phyloP scores from a whole-genome alignment of 176 grass and related monocot species.

The Microstegium vimineum region DNA sequence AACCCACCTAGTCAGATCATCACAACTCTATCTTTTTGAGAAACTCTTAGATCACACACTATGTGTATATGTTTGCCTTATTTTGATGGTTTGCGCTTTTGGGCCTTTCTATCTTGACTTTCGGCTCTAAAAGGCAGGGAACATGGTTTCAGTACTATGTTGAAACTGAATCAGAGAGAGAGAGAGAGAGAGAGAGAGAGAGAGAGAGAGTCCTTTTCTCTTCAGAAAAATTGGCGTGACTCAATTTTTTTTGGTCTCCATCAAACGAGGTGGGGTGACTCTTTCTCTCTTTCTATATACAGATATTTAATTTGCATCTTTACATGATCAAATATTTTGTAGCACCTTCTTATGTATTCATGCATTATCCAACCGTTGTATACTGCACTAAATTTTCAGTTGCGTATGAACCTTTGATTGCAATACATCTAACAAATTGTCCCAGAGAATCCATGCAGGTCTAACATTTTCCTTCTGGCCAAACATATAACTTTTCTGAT shows the following conservation, averaged over 20 bases:
- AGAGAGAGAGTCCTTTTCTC: neutral
- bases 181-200: neutral
- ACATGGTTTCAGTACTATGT: neutral
- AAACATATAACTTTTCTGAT: neutral
- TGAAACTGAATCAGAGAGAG: neutral
- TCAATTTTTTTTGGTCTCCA: neutral
- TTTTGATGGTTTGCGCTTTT: neutral
- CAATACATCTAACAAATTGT: too few relatives aligned
- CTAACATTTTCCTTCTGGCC: neutral
- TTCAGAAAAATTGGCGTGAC: neutral
- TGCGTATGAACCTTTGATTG: neutral
- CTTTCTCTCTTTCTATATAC: neutral
- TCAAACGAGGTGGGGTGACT: neutral
- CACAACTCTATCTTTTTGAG: neutral
- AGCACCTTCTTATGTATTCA: too few relatives aligned
- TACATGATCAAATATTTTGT: neutral
- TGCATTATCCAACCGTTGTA: too few relatives aligned
- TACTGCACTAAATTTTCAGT: neutral
- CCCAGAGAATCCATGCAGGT: neutral
- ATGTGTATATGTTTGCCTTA: neutral
- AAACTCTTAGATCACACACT: conserved; percentile 18
- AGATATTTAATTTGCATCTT: neutral
- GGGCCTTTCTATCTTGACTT: conserved; percentile 4
- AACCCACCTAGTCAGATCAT: neutral
- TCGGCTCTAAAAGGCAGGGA: neutral